Percentiles rank a stretch among this genome's conserved stretches.
Evolutionary conservation across 352 stramenopile species (phyloP).

Genomic region (Pythium guiyangense): DNA sequence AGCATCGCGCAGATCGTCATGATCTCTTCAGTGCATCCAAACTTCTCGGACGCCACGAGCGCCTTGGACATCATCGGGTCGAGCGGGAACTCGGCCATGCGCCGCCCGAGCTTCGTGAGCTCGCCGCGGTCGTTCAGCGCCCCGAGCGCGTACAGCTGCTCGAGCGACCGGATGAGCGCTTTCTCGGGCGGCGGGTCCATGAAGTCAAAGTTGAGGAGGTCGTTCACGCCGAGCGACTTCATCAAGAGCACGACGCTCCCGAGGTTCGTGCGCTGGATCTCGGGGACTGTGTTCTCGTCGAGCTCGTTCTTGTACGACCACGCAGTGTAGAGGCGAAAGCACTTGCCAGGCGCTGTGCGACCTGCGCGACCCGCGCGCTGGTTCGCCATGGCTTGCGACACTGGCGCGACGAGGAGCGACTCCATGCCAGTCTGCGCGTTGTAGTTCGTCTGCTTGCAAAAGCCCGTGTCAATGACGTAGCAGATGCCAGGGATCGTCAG

Average conservation of each 20-base stretch:
- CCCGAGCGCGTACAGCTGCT: constrained; percentile 99
- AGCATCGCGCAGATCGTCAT: constrained; percentile 98
- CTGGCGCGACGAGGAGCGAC: constrained; percentile 97
- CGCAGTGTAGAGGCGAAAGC: constrained; percentile 98
- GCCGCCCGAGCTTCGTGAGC: constrained; percentile 94
- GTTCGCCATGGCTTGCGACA: constrained; percentile 96
- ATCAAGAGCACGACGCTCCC: constrained; percentile 98
- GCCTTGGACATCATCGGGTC: constrained; percentile 95
- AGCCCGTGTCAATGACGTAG: constrained; percentile 99
- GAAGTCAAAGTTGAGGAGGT: constrained; percentile 99
- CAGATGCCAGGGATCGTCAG: constrained; percentile 99
- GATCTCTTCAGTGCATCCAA: constrained; percentile 91
- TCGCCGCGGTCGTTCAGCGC: constrained; percentile 98
- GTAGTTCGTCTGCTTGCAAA: constrained; percentile 99
- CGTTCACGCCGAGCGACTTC: constrained; percentile 99
- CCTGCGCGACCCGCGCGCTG: constrained; percentile 94
- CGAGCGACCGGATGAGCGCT: constrained; percentile 96
- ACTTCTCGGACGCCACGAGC: constrained; percentile 90
- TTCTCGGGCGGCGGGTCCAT: constrained; percentile 99
- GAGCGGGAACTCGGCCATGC: constrained; percentile 95
- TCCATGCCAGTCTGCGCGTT: constrained; percentile 99
- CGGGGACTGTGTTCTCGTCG: constrained; percentile 96
- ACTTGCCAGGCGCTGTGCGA: constrained; percentile 97
- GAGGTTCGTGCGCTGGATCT: constrained; percentile 98
- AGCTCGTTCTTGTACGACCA: constrained; percentile 99